A percentile compares a stretch with the other conserved stretches of the same genome.
Conservation (phyloP, 495 filamentous ascomycete genomes). For the Penicillium parvum region DNA sequence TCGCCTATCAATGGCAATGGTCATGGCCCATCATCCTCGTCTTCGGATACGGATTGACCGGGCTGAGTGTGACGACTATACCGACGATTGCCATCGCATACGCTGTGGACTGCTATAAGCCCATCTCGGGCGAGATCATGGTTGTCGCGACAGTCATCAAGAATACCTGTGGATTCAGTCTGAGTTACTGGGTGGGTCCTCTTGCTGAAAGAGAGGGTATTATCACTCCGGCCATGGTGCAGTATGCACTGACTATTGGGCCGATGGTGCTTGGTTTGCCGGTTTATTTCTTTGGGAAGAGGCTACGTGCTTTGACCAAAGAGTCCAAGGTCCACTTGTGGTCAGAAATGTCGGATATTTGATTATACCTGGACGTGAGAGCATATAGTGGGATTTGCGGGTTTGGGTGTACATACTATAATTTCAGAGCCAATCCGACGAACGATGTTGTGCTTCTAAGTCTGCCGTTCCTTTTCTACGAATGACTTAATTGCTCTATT, state of each 20-base stretch:
- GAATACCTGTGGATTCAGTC: slow-evolving; percentile 47
- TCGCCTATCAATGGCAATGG: slow-evolving; percentile 49
- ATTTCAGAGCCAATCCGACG: no score
- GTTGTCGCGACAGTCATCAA: slow-evolving; percentile 52
- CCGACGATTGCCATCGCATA: slow-evolving; percentile 46
- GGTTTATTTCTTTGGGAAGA: slow-evolving; percentile 22
- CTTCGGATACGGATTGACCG: slow-evolving; percentile 47
- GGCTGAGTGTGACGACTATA: slow-evolving; percentile 45
- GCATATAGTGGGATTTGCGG: no score
- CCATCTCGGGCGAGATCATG: slow-evolving; percentile 50
- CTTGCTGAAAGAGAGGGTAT: slow-evolving; percentile 9
- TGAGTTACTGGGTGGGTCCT: slow-evolving; percentile 34
- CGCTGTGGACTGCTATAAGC: slow-evolving; percentile 57
- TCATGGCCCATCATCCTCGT: slow-evolving; percentile 49
- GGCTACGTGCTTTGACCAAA: no score
- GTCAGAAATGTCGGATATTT: no score
- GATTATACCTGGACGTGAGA: no score
- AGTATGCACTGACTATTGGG: slow-evolving; percentile 18
- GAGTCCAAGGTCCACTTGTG: no score
- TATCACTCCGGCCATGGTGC: slow-evolving; percentile 20
- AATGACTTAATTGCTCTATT: no score
- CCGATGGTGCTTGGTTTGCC: slow-evolving; percentile 19
- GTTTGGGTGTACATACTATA: no score
- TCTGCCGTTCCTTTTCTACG: no score
- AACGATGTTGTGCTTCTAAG: no score